Base-by-base conservation (phyloP, 371 early-diverging fungal genomes). In the Mortierella sp. region DNA sequence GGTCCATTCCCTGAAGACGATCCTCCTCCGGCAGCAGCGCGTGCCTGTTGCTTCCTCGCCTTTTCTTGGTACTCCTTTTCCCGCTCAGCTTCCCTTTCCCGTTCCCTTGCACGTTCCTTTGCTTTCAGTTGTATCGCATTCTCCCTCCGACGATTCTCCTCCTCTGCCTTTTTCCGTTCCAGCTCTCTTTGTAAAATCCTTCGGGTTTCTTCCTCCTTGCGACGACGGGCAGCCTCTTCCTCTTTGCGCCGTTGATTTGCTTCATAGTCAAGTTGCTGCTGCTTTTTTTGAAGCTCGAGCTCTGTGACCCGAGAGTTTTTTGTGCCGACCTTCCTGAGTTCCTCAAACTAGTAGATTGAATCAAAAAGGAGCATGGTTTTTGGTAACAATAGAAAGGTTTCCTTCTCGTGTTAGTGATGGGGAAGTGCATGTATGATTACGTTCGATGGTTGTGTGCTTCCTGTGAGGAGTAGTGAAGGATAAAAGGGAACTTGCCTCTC, bases 261-360 rank as follows among this genome's bases (percentile, higher is more conserved):
- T 27, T 86, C 86, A 63, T 82, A 75, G 38, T 79, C 79, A 5
- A 82, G 29, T 44, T 79, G 82, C 11, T 74, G 75, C 24, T 79
- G 76, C 48, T 82, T 86, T 70, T 86, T 86, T 75, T 79, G 75
- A n/a, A 86, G 80, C 48, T 86, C 86, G 14, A 74, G 43, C 58
- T 86, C 86, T 32, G 77, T 51, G 8, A 76, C 82, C 5, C 86
- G 86, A 55, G 65, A 82, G 48, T 72, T 82, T 38, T 86, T 76
- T 10, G 80, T 86, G 16, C 86, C 86, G 32, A 86, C 74, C 72
- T 79, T 86, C 54, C 56, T 71, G 55, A 86, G 86, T 35, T 86
- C 75, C 56, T 86, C 86, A 60, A 86, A 86, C 86, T 86, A 71
- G 27, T 43, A 38, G 49, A 38, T 41, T 38, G 35, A 60, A 58